Base-by-base conservation (phyloP, 805 yeast species). In the Candida jianshihensis region DNA sequence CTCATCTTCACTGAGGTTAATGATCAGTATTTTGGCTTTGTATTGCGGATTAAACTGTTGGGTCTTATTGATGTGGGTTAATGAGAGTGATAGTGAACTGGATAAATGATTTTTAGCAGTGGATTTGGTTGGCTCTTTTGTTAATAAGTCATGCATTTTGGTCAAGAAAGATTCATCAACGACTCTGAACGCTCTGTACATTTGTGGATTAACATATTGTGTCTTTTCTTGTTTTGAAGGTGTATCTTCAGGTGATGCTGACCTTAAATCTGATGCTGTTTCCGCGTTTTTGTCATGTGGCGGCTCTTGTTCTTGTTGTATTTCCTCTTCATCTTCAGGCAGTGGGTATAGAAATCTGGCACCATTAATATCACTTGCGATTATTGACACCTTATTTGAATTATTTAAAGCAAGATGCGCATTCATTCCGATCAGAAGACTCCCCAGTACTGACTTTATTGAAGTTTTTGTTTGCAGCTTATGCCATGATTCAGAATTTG, bases 361-460 rank as follows among this genome's bases (percentile, higher is more conserved):
- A 1, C 90, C 86, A 12, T 63, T 59, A 2, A 86, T 73, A 45
- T 86, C 82, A 16, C 86, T 80, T 1, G 86, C 82, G 27, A 89
- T 73, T 13, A 90, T 74, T 3, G 92, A 82, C 9, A 90, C 94
- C 51, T 75, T 75, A 56, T 92, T 92, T 26, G 88, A 76, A 47
- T 83, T 84, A 57, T 85, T 85, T 34, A 86, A 67, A 0, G 97
- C 80, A 32, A 92, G 56, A 57, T 92, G 98, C 2, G 95, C 88
- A 57, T 92, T 92, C 35, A 89, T 57, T 50, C 82, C 78, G 18
- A 92, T 87, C 22, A 87, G 59, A 8, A 89, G 52, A 3, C 89
- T 66, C 43, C 81, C 71, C 6, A 82, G 57, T 7, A 30, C 75
- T 52, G n/a, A 71, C 52, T 31, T 60, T 38, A 40, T 53, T 48